Conservation (phyloP, 371 early-diverging fungal species). For the Mortierella sp. region DNA sequence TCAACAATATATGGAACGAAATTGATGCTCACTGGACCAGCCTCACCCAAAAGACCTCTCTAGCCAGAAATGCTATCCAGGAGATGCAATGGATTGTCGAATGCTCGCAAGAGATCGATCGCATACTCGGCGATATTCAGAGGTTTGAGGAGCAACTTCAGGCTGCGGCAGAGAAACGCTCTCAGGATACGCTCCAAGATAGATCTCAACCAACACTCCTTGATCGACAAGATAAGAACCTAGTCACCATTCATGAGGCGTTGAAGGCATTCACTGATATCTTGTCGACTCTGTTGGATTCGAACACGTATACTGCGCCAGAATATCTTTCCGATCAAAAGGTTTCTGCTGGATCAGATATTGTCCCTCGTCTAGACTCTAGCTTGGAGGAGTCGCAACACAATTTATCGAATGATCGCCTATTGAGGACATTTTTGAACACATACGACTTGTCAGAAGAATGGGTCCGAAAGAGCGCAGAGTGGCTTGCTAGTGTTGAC, state of each 20-base stretch:
- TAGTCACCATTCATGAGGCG: slow-evolving; percentile 29
- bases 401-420: slow-evolving; percentile 41
- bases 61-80: slow-evolving; percentile 35
- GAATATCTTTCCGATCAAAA: slow-evolving; percentile 32
- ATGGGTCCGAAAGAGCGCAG: slow-evolving; percentile 33
- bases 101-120: slow-evolving; percentile 48
- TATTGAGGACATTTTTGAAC: slow-evolving; percentile 24
- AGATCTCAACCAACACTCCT: slow-evolving; percentile 35
- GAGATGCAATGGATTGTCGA: slow-evolving; percentile 50
- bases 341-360: slow-evolving; percentile 11
- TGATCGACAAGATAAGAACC: slow-evolving; percentile 45
- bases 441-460: slow-evolving; percentile 22
- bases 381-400: slow-evolving; percentile 22
- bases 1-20: slow-evolving; percentile 40
- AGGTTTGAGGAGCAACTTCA: slow-evolving; percentile 43
- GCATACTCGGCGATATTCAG: slow-evolving; percentile 36
- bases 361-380: slow-evolving; percentile 25
- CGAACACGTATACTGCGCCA: slow-evolving; percentile 27
- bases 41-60: slow-evolving; percentile 18
- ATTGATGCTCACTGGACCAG: slow-evolving; percentile 34
- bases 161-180: slow-evolving; percentile 35
- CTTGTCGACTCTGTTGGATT: slow-evolving; percentile 29
- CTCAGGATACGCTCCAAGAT: slow-evolving; percentile 34
- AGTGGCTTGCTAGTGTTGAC: slow-evolving; percentile 34
- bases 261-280: slow-evolving; percentile 31